Evolutionary conservation across 2,329 filamentous ascomycete genomes (phyloP), one percentile per base, ranked within the genome.

Genomic region (Epichloe scottii): DNA sequence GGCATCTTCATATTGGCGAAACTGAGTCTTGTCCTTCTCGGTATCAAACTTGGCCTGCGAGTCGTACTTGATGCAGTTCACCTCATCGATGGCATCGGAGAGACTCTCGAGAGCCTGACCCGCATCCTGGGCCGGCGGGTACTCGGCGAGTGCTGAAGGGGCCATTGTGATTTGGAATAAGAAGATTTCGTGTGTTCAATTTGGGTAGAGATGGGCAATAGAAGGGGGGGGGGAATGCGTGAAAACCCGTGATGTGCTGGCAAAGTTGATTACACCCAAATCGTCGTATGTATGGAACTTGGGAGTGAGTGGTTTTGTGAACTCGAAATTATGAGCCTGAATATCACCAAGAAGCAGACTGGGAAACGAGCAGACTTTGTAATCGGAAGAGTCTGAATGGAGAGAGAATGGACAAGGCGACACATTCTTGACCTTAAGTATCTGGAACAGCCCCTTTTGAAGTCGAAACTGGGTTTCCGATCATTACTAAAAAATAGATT

Each of bases 1-100:
- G 41, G 89, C 87, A 15, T 83, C 82, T 60, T 89, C 82, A 69
- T 91, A 95, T 64, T 93, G 84, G 35, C 89, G 78, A 71, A 91
- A 91, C 57, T 83, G 74, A 21, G 80, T 77, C 73, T 90, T 90
- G 74, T 91, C 84, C 67, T 91, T 91, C 45, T 79, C 71, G 45
- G 77, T 68, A 65, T 89, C 85, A 64, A 89, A 89, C 57, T 83
- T 71, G 53, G 85, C 85, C 54, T 74, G 57, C 6, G 61, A 56
- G 59, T 72, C 68, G 62, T 69, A 73, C 60, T 76, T 77, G 56
- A 77, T 66, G 46, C 71, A 66, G 62, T 80, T 79, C 62, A 79
- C 72, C n/a, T 71, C 67, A 62, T 80, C 67, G 43, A 69, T 64
- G 59, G 64, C 60, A 57, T 70, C 77, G 50, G 78, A 76, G 57